These are phyloP conservation scores for Jaapia argillacea DNA, from an alignment of 768 basidiomycete species.

Conservation along the genomic window DNA sequence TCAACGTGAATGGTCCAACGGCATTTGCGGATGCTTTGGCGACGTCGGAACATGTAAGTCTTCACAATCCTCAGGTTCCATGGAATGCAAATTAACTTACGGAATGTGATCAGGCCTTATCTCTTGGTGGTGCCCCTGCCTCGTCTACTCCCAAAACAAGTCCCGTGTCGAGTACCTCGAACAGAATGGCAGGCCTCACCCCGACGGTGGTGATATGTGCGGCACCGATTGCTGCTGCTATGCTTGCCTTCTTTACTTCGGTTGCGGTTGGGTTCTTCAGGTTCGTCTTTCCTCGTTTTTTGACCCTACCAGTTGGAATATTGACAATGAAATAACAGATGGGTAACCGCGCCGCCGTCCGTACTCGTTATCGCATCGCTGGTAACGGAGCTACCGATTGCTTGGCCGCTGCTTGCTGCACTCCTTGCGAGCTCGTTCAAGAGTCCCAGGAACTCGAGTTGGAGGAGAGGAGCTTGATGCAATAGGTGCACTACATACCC, in stretches of 20 bases:
- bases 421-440: constrained; percentile 38
- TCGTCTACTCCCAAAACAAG: constrained; percentile 30
- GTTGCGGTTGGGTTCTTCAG: constrained; percentile 31
- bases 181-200: constrained; percentile 25
- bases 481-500: too few relatives aligned
- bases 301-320: too few relatives aligned
- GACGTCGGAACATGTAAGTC: constrained; percentile 16
- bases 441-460: constrained; percentile 35
- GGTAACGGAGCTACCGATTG: constrained; percentile 35
- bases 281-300: constrained; percentile 14
- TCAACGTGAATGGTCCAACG: constrained; percentile 21
- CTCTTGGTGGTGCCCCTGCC: constrained; percentile 31
- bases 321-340: constrained; percentile 20
- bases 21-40: constrained; percentile 15
- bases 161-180: constrained; percentile 29
- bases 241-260: constrained; percentile 19
- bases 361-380: constrained; percentile 34
- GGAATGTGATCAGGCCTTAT: constrained; percentile 19
- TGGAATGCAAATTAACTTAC: not conserved
- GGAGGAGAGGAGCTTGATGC: constrained; percentile 29
- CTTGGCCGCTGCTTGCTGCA: constrained; percentile 28
- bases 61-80: not conserved
- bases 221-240: constrained; percentile 28
- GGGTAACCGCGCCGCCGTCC: constrained; percentile 26
- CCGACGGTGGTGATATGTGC: constrained; percentile 24